These are phyloP conservation scores for Stagonosporopsis rhizophila DNA, from an alignment of 2,329 filamentous ascomycete genomes.

Conservation along the genomic window DNA sequence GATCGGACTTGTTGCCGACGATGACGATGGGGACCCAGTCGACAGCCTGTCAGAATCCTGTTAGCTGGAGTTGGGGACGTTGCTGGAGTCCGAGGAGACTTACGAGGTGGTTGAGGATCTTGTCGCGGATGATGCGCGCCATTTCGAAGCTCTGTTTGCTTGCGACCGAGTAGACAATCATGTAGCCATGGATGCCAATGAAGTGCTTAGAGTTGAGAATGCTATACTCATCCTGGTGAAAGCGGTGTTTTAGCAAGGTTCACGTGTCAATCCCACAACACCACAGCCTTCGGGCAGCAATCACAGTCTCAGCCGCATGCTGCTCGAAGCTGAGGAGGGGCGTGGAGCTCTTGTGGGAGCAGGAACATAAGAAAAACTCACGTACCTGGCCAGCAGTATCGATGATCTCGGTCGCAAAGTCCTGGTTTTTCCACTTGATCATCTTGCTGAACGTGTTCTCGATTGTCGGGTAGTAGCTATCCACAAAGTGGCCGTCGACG, in stretches of 20 bases:
- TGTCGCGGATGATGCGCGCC: slow-evolving; percentile 93
- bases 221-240: slow-evolving; percentile 87
- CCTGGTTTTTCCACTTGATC: slow-evolving; percentile 90
- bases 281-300: neutral
- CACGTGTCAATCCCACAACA: neutral
- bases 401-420: slow-evolving; percentile 95
- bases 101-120: slow-evolving; percentile 95
- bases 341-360: slow-evolving; percentile 20
- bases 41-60: slow-evolving; percentile 68
- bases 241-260: slow-evolving; percentile 31
- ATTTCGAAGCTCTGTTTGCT: slow-evolving; percentile 96
- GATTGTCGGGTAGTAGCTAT: slow-evolving; percentile 98
- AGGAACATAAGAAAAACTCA: slow-evolving; percentile 28
- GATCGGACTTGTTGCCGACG: slow-evolving; percentile 96
- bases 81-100: slow-evolving; percentile 41
- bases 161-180: slow-evolving; percentile 97
- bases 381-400: slow-evolving; percentile 93
- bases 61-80: slow-evolving; percentile 1
- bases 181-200: slow-evolving; percentile 98
- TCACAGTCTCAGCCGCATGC: neutral
- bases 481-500: slow-evolving; percentile 97
- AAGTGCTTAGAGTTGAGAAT: slow-evolving; percentile 99
- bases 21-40: slow-evolving; percentile 93
- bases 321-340: slow-evolving; percentile 20
- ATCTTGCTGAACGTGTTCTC: slow-evolving; percentile 98